Evolutionary conservation across 192 early-diverging fungal species (phyloP).

Genomic region (Coemansia sp.): DNA sequence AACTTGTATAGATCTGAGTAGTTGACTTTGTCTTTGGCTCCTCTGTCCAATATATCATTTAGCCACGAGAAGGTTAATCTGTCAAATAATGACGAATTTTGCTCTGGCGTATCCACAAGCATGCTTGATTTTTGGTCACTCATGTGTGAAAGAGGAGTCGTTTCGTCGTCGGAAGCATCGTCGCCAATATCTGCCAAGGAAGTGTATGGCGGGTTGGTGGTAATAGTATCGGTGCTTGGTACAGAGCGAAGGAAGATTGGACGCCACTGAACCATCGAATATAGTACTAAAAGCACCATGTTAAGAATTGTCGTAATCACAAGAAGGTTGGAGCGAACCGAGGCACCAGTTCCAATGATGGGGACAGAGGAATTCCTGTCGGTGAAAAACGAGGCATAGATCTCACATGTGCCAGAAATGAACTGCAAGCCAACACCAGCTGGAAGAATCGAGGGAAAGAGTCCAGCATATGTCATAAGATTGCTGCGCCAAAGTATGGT

Average conservation of each 20-base stretch:
- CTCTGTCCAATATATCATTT: constrained; percentile 60
- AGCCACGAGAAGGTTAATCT: constrained; percentile 59
- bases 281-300: neutral
- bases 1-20: constrained; percentile 62
- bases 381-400: no score
- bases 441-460: constrained; percentile 27
- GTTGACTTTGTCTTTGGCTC: constrained; percentile 54
- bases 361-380: constrained; percentile 12
- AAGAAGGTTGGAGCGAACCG: constrained; percentile 20
- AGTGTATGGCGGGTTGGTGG: neutral
- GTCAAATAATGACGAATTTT: constrained; percentile 25
- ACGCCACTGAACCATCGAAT: no score
- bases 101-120: constrained; percentile 39
- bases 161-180: neutral
- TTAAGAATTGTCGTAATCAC: constrained; percentile 5
- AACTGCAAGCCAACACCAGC: constrained; percentile 9
- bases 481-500: neutral
- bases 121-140: constrained; percentile 11
- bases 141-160: constrained; percentile 28
- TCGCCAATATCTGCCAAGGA: neutral
- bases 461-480: constrained; percentile 7
- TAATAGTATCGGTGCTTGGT: neutral
- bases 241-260: constrained; percentile 21
- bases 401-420: constrained; percentile 8
- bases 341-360: constrained; percentile 18